Conservation (phyloP, 345 rosid species). For the Microcos paniculata region DNA sequence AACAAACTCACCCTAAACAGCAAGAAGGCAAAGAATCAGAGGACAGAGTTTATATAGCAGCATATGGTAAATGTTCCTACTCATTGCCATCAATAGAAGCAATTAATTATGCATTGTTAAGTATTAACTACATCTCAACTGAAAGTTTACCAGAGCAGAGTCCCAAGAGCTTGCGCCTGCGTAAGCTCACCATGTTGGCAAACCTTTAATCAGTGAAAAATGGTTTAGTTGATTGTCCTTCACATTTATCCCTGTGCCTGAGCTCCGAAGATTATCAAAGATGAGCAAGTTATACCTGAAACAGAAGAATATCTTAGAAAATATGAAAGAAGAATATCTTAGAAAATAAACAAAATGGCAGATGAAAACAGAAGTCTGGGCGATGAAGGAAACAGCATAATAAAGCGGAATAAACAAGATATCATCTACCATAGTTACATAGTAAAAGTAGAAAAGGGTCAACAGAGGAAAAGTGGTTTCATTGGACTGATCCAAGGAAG, state of each 20-base stretch:
- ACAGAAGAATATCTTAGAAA: background rate
- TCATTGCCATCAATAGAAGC: conserved; percentile 3
- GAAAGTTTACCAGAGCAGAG: conserved; percentile 75
- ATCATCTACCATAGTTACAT: background rate
- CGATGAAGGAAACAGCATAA: background rate
- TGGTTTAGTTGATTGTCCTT: conserved; percentile 21
- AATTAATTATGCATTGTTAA: conserved; percentile 14
- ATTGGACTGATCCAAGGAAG: background rate
- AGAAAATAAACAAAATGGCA: background rate
- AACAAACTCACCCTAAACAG: background rate
- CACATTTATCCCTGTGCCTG: conserved; percentile 18
- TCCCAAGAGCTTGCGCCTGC: conserved; percentile 88
- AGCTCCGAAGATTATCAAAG: conserved; percentile 26
- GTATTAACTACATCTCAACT: conserved; percentile 8
- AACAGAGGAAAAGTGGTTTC: background rate
- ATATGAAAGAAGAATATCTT: no score
- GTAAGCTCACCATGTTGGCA: conserved; percentile 78
- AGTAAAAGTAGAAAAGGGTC: background rate
- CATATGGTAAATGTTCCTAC: background rate
- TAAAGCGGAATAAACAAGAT: background rate
- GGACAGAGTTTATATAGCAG: background rate
- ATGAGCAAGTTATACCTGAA: background rate
- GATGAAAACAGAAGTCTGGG: conserved; percentile 1
- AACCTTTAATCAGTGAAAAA: conserved; percentile 20
- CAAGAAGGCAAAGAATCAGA: background rate